Conservation (phyloP, 306 rosid genomes). For the Datisca glomerata region DNA sequence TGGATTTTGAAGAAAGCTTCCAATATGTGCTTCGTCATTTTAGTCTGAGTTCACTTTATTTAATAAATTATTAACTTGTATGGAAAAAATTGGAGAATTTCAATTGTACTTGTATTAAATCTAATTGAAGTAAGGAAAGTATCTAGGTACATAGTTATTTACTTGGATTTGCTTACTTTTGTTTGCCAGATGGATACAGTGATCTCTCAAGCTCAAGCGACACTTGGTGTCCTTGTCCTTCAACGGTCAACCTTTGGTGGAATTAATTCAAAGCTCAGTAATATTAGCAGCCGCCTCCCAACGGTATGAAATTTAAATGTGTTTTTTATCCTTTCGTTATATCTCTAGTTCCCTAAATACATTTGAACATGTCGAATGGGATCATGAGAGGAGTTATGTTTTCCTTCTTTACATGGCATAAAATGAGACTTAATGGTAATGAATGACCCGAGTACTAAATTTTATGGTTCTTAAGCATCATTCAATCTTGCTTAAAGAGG, state of each 20-base stretch:
- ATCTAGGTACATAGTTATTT: no score
- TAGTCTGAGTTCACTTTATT: no score
- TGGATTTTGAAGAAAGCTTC: no score
- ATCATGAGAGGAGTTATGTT: neutral
- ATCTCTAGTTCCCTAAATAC: neutral
- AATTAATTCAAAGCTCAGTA: slow-evolving; percentile 87
- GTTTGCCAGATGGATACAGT: slow-evolving; percentile 62
- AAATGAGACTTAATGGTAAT: no score
- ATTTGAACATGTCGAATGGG: neutral
- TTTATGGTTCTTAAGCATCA: no score
- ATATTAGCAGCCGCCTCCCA: slow-evolving; percentile 89
- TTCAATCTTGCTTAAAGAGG: no score
- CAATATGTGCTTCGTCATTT: no score
- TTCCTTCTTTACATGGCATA: neutral
- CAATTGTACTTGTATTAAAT: no score
- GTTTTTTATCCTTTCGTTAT: neutral
- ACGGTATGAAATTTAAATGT: slow-evolving; percentile 35
- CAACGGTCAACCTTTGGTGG: slow-evolving; percentile 96
- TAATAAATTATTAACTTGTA: no score
- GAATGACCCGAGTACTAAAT: no score
- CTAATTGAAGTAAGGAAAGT: no score
- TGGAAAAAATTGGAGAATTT: no score
- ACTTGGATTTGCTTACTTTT: neutral
- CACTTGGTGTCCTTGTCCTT: slow-evolving; percentile 73
- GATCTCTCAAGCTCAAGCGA: slow-evolving; percentile 95